These are phyloP conservation scores for Vaccinium myrtillus DNA, from an alignment of 148 eudicot species.

Conservation along the genomic window DNA sequence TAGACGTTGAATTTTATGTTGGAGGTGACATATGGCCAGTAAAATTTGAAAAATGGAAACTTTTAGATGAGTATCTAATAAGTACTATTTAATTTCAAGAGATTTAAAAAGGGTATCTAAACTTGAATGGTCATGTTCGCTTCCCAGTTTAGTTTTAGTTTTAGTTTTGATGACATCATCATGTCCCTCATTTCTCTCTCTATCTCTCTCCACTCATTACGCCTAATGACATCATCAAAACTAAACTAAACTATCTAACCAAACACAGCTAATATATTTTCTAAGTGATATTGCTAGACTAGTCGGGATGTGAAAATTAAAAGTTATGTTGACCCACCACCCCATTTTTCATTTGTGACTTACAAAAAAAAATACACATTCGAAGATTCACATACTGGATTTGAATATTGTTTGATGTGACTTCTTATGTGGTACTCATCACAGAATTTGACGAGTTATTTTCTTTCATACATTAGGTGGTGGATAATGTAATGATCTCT, in stretches of 20 bases:
- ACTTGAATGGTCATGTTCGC: too few relatives aligned
- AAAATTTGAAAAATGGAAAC: background rate
- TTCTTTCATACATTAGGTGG: too few relatives aligned
- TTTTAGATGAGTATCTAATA: background rate
- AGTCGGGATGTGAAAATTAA: background rate
- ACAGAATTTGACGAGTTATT: background rate
- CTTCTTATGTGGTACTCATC: background rate
- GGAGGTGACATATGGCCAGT: background rate
- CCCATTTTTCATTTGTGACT: background rate
- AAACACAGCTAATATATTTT: background rate
- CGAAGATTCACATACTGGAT: background rate
- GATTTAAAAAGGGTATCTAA: background rate
- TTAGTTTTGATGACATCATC: too few relatives aligned
- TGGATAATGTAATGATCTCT: too few relatives aligned
- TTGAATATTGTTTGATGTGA: background rate
- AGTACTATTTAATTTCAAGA: background rate
- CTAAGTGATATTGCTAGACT: background rate
- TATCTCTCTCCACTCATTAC: too few relatives aligned
- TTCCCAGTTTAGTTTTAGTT: too few relatives aligned
- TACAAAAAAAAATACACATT: background rate
- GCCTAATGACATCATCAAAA: too few relatives aligned
- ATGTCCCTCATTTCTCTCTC: too few relatives aligned
- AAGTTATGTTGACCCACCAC: background rate
- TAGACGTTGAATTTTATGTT: background rate
- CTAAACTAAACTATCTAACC: too few relatives aligned